Evolutionary conservation across 192 early-diverging fungal species (phyloP).

Genomic region (Helicostylum pulchrum): DNA sequence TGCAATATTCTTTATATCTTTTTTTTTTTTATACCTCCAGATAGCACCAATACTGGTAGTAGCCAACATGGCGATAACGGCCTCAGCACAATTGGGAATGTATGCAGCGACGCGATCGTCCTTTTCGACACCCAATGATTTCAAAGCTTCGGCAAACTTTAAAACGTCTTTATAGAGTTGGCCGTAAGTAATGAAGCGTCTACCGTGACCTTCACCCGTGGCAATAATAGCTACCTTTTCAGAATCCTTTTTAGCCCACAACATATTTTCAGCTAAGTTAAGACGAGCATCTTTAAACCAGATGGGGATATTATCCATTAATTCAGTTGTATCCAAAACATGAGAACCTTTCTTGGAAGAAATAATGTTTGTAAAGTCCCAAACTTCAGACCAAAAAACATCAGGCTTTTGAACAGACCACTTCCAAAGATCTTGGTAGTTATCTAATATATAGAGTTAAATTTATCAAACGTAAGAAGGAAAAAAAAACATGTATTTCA

Average conservation of each 20-base stretch:
- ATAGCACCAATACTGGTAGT: constrained; percentile 82
- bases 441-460: constrained; percentile 25
- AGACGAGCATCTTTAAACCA: constrained; percentile 86
- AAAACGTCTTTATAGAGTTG: constrained; percentile 72
- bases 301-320: constrained; percentile 84
- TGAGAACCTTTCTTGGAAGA: constrained; percentile 33
- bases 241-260: constrained; percentile 47
- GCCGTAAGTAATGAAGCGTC: constrained; percentile 56
- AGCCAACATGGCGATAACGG: constrained; percentile 77
- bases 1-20: neutral
- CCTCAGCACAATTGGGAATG: constrained; percentile 82
- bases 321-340: constrained; percentile 66
- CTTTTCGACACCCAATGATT: constrained; percentile 59
- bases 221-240: constrained; percentile 54
- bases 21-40: constrained; percentile 58
- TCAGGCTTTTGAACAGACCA: constrained; percentile 79
- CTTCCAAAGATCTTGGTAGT: constrained; percentile 75
- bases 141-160: constrained; percentile 69
- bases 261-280: constrained; percentile 92
- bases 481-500: constrained; percentile 4
- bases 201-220: constrained; percentile 49
- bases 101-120: constrained; percentile 90
- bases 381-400: constrained; percentile 85
- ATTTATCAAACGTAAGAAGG: neutral
- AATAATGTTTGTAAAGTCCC: constrained; percentile 70